Conservation (phyloP, 148 eudicot species). For the Silene latifolia region DNA sequence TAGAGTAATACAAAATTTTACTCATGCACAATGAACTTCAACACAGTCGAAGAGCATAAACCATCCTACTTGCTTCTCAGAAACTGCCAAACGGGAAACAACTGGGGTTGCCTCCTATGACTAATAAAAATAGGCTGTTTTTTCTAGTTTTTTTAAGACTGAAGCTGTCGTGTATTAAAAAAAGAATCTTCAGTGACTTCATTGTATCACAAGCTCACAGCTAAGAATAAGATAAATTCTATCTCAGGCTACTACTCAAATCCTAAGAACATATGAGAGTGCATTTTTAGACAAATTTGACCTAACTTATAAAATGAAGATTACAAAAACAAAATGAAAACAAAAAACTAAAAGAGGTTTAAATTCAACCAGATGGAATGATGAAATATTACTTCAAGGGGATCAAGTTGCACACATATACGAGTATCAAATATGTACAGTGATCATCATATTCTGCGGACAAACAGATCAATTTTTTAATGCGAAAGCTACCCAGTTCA, state of each 20-base stretch:
- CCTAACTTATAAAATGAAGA: not conserved
- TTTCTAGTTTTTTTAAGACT: no score
- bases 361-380: no score
- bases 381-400: no score
- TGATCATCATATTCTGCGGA: no score
- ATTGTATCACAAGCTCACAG: not conserved
- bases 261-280: not conserved
- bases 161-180: not conserved
- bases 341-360: no score
- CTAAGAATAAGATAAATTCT: not conserved
- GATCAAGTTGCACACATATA: no score
- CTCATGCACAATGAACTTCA: not conserved
- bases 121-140: no score
- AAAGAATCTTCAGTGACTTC: not conserved
- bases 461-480: not conserved
- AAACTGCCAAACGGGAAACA: not conserved
- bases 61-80: not conserved
- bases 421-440: no score
- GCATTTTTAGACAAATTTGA: not conserved
- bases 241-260: not conserved
- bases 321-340: no score
- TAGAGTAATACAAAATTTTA: conserved; percentile 7
- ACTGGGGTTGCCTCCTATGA: no score
- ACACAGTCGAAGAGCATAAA: not conserved
- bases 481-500: not conserved